Conservation (phyloP, 352 stramenopile species). For the Pythium sukuiense region DNA sequence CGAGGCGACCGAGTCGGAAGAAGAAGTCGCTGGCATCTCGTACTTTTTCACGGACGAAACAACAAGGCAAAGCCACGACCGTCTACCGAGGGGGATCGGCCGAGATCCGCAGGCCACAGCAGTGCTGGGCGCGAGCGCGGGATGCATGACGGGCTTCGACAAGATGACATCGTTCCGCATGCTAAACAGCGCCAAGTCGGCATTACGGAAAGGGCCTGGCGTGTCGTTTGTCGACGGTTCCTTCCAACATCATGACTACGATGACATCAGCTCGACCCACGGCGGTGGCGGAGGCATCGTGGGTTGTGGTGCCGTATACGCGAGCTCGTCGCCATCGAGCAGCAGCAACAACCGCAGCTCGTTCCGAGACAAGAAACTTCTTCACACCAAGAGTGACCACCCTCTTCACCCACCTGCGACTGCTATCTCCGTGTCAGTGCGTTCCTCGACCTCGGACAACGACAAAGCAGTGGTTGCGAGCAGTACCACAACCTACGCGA, state of each 20-base stretch:
- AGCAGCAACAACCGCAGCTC: conserved; percentile 6
- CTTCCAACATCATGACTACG: conserved; percentile 1
- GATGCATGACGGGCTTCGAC: conserved; percentile 10
- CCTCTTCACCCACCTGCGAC: background rate
- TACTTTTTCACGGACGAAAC: conserved; percentile 30
- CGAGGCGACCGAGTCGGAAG: conserved; percentile 10
- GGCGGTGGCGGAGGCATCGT: background rate
- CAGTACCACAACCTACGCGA: conserved; percentile 1
- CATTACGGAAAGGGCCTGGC: background rate
- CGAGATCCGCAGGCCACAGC: conserved; percentile 14
- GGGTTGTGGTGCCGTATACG: conserved; percentile 14
- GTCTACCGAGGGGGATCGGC: conserved; percentile 13
- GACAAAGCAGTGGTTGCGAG: background rate
- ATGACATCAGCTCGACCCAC: background rate
- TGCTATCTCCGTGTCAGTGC: background rate
- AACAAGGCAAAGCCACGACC: background rate
- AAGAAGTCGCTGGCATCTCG: conserved; percentile 13
- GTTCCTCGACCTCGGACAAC: background rate
- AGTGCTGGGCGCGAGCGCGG: conserved; percentile 16
- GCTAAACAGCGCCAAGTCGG: background rate
- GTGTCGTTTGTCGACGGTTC: conserved; percentile 1
- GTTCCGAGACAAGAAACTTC: background rate
- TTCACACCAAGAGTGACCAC: background rate
- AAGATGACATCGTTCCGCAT: conserved; percentile 15
- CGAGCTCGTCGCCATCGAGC: conserved; percentile 6